A percentile compares a stretch with the other conserved stretches of the same genome.
These are phyloP conservation scores for Suillus sp. DNA, from an alignment of 768 basidiomycete genomes.

Conservation along the genomic window DNA sequence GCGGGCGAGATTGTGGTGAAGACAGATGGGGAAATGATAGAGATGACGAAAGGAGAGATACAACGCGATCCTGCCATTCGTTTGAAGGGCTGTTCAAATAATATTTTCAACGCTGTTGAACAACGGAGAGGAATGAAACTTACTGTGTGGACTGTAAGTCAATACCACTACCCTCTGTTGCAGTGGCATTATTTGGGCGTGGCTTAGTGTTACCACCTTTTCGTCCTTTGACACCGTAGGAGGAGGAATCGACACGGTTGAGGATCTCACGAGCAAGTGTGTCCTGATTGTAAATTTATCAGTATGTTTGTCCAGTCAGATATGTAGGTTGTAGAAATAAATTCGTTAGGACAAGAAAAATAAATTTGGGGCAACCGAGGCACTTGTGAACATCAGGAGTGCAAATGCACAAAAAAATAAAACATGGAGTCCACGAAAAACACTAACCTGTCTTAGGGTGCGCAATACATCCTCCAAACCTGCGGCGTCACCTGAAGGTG, in stretches of 20 bases:
- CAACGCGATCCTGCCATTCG: conserved; percentile 81
- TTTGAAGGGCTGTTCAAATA: conserved; percentile 62
- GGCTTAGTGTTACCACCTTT: conserved; percentile 42
- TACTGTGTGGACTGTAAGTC: conserved; percentile 67
- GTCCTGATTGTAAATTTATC: conserved; percentile 49
- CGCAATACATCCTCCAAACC: conserved; percentile 40
- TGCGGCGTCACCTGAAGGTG: neutral
- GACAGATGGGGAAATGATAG: conserved; percentile 17
- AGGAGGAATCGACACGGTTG: conserved; percentile 75
- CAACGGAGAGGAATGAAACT: conserved; percentile 26
- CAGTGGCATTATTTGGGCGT: conserved; percentile 24
- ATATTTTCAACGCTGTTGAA: conserved; percentile 12
- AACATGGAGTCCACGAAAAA: neutral
- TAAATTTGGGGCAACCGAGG: neutral
- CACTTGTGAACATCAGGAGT: neutral
- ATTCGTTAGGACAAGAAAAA: conserved; percentile 5
- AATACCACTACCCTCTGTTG: conserved; percentile 24
- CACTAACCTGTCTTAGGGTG: conserved; percentile 53
- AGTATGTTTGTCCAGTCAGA: neutral
- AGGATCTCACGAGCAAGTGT: conserved; percentile 80
- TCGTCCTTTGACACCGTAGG: conserved; percentile 77
- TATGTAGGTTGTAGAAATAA: neutral
- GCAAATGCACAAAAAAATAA: neutral
- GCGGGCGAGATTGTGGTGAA: conserved; percentile 5
- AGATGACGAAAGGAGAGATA: conserved; percentile 24